These are phyloP conservation scores for Mycena latifolia DNA, from an alignment of 768 basidiomycete species.

Conservation along the genomic window DNA sequence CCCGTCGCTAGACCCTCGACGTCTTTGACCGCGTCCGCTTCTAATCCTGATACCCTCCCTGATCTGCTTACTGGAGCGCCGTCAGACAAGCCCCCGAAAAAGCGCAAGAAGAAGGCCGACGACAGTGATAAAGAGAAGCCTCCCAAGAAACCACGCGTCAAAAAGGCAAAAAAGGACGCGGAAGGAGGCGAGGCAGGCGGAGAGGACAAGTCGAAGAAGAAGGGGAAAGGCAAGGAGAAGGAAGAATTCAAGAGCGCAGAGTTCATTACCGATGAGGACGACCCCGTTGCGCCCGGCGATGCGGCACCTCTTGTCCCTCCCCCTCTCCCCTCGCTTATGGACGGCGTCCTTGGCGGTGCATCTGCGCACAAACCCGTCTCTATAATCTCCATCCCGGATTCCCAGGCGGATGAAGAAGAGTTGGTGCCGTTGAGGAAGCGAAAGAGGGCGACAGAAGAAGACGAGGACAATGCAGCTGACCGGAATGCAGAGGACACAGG, in stretches of 20 bases:
- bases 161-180: conserved; percentile 42
- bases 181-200: conserved; percentile 25
- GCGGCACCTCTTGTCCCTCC: conserved; percentile 21
- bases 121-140: conserved; percentile 36
- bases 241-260: conserved; percentile 59
- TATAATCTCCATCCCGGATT: conserved; percentile 42
- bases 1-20: neutral
- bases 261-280: conserved; percentile 52
- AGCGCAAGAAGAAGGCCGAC: conserved; percentile 45
- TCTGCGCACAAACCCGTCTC: conserved; percentile 33
- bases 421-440: conserved; percentile 39
- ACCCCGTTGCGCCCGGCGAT: conserved; percentile 4
- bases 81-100: conserved; percentile 40
- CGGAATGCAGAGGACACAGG: conserved; percentile 21
- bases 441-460: conserved; percentile 41
- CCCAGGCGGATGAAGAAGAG: conserved; percentile 43
- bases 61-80: neutral
- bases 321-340: conserved; percentile 25
- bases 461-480: conserved; percentile 31
- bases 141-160: conserved; percentile 37
- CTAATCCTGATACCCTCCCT: neutral
- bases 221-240: conserved; percentile 49
- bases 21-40: conserved; percentile 1
- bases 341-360: conserved; percentile 17
- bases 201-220: conserved; percentile 37